Conservation (phyloP, 495 filamentous ascomycete species). For the Neurospora sp. region DNA sequence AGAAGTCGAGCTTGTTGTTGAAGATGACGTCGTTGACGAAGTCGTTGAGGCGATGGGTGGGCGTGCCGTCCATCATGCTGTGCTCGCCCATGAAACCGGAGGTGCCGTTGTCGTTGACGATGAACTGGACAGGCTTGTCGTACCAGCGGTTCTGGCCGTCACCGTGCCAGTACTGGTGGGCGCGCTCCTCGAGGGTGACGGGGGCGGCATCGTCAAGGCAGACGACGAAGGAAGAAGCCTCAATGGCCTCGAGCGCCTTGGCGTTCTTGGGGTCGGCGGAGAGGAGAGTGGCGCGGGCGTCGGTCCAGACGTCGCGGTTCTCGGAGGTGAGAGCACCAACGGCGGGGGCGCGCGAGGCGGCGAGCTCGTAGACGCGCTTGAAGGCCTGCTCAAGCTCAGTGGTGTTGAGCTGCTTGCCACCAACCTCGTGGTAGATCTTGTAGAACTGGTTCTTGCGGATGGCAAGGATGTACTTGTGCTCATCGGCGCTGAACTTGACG, state of each 20-base stretch:
- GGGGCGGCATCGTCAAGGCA: constrained; percentile 91
- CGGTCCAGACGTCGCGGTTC: constrained; percentile 88
- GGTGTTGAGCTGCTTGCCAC: constrained; percentile 73
- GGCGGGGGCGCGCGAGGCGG: constrained; percentile 52
- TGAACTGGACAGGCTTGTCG: constrained; percentile 97
- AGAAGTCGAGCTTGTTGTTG: constrained; percentile 82
- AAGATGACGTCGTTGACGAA: constrained; percentile 82
- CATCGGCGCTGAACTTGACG: constrained; percentile 61
- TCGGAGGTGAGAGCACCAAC: constrained; percentile 82
- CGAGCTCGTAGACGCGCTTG: constrained; percentile 69
- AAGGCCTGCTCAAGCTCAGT: constrained; percentile 85
- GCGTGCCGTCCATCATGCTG: constrained; percentile 99
- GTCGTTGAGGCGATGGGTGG: constrained; percentile 93
- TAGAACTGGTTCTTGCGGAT: constrained; percentile 96
- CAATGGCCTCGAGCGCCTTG: constrained; percentile 64
- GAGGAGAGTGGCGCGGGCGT: constrained; percentile 68
- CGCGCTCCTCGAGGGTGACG: constrained; percentile 90
- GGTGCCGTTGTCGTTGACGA: constrained; percentile 95
- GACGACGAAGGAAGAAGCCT: constrained; percentile 84
- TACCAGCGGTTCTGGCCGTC: constrained; percentile 95
- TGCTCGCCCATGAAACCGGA: constrained; percentile 98
- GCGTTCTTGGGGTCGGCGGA: constrained; percentile 66
- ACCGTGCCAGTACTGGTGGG: constrained; percentile 96
- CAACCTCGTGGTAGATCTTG: constrained; percentile 66
- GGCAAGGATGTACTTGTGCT: constrained; percentile 77